Percentiles rank a stretch among this genome's conserved stretches.
Evolutionary conservation across 1,284 basidiomycete genomes (phyloP).

Genomic region (Boletus semigastroideus): DNA sequence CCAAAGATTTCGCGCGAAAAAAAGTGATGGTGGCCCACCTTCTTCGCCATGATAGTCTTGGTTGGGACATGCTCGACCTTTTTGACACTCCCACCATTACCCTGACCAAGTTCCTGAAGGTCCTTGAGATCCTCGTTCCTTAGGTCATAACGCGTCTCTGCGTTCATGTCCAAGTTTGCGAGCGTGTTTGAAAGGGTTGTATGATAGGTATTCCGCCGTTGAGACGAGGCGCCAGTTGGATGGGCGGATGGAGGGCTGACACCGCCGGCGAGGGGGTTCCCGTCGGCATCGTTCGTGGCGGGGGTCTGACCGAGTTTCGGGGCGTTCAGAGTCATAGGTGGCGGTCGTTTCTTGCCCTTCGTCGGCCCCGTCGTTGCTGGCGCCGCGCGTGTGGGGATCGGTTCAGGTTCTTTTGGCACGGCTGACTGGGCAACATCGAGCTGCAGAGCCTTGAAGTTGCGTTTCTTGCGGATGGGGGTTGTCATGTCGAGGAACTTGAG

Average conservation of each 20-base stretch:
- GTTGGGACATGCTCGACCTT: conserved; percentile 94
- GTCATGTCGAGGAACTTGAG: conserved; percentile 30
- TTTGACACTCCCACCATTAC: conserved; percentile 97
- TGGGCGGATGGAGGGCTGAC: conserved; percentile 42
- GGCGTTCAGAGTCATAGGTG: conserved; percentile 55
- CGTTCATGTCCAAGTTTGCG: conserved; percentile 71
- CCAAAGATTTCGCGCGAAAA: neutral
- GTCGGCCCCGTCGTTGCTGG: conserved; percentile 33
- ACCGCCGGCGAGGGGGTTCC: conserved; percentile 38
- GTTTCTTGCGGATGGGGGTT: conserved; percentile 68
- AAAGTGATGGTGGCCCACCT: conserved; percentile 53
- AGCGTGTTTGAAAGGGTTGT: conserved; percentile 72
- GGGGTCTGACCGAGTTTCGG: conserved; percentile 47
- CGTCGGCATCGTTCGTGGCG: conserved; percentile 38
- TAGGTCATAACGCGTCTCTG: conserved; percentile 74
- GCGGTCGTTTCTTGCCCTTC: conserved; percentile 58
- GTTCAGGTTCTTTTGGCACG: conserved; percentile 40
- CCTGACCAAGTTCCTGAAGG: conserved; percentile 87
- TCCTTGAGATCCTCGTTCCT: conserved; percentile 83
- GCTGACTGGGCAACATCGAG: conserved; percentile 54
- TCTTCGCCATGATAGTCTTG: conserved; percentile 90
- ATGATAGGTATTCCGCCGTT: conserved; percentile 63
- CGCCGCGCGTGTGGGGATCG: conserved; percentile 38
- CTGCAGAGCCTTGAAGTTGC: conserved; percentile 76
- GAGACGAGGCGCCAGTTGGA: conserved; percentile 39